phyloP scores from a whole-genome alignment of 805 yeast species.

The Cyberlindnera samutprakarnensis region DNA sequence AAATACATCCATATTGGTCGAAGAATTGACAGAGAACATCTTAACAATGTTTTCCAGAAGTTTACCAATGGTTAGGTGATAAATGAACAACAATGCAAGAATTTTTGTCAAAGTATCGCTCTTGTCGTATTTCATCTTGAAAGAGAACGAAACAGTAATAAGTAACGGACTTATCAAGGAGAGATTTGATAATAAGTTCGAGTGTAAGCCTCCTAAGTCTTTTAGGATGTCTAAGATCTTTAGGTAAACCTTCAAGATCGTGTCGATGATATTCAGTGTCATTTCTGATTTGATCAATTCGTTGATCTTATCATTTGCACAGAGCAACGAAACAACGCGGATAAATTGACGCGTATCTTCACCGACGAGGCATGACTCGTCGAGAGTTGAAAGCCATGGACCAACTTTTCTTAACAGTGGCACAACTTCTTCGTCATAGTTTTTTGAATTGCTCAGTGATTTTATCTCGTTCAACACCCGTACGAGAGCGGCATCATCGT shows the following conservation, averaged over 20 bases:
- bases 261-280: conserved; percentile 7
- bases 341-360: conserved; percentile 5
- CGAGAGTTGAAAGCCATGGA: too few species aligned
- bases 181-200: conserved; percentile 6
- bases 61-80: conserved; percentile 7
- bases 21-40: conserved; percentile 8
- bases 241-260: conserved; percentile 8
- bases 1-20: conserved; percentile 18
- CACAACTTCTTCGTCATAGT: conserved; percentile 2
- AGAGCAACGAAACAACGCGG: conserved; percentile 9
- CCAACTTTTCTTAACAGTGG: too few species aligned
- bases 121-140: conserved; percentile 10
- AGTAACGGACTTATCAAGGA: conserved; percentile 20
- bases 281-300: conserved; percentile 12
- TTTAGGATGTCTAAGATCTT: conserved; percentile 10
- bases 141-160: conserved; percentile 18
- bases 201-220: conserved; percentile 1
- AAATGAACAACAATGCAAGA: conserved; percentile 10
- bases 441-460: neutral
- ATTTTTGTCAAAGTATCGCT: conserved; percentile 11
- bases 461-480: conserved; percentile 9
- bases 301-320: conserved; percentile 13
- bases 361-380: neutral
- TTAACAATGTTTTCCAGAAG: conserved; percentile 9
- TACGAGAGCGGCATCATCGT: neutral